A percentile compares a stretch with the other conserved stretches of the same genome.
Conservation (phyloP, 352 stramenopile species). For the Phytophthora rubi region DNA sequence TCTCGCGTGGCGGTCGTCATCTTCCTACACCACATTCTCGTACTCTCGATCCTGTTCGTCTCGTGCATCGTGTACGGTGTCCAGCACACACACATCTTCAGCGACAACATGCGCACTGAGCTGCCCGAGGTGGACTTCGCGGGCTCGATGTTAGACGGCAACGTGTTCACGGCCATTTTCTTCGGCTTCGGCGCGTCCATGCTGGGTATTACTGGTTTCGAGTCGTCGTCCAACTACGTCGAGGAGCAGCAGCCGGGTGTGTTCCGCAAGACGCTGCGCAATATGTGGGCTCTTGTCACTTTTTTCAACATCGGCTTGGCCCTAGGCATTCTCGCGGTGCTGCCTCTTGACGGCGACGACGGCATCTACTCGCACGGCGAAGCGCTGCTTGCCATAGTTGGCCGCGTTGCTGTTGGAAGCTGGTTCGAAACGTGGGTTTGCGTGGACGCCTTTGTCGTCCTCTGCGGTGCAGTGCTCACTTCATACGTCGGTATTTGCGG, state of each 20-base stretch:
- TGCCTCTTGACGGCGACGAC: constrained; percentile 54
- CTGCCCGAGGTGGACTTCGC: constrained; percentile 67
- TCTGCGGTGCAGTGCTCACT: constrained; percentile 82
- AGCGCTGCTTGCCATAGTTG: constrained; percentile 70
- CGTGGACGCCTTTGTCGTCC: constrained; percentile 88
- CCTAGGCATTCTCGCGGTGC: constrained; percentile 63
- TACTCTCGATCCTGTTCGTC: constrained; percentile 62
- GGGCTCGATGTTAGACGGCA: constrained; percentile 46
- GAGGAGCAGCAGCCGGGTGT: constrained; percentile 84
- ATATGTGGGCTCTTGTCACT: constrained; percentile 81
- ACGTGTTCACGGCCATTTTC: constrained; percentile 58
- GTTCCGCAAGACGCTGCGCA: constrained; percentile 73
- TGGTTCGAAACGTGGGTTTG: constrained; percentile 58
- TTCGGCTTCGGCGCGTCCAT: constrained; percentile 82
- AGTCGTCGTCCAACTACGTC: constrained; percentile 88
- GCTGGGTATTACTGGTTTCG: constrained; percentile 90
- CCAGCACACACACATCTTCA: constrained; percentile 59
- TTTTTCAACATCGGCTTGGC: constrained; percentile 86
- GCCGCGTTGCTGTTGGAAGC: constrained; percentile 30
- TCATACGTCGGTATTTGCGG: constrained; percentile 83
- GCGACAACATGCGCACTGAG: constrained; percentile 62
- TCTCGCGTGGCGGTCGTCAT: constrained; percentile 81
- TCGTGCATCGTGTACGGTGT: constrained; percentile 61
- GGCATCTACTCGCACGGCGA: constrained; percentile 55
- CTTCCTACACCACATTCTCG: constrained; percentile 81